phyloP scores from a whole-genome alignment of 2,329 filamentous ascomycete species.

The Fusarium chaquense region DNA sequence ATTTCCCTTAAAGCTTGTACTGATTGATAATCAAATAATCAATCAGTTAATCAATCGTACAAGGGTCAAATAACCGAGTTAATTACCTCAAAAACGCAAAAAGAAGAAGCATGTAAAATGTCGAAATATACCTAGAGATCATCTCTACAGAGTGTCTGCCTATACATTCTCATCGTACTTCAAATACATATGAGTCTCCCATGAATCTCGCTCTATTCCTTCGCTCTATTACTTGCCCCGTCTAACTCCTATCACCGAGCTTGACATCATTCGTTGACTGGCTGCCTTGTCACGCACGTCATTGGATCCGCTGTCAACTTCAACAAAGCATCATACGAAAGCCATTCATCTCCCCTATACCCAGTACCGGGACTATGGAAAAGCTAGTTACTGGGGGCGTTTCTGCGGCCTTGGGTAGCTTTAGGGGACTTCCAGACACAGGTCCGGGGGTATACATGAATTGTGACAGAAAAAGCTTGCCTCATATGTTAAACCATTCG shows the following conservation, averaged over 20 bases:
- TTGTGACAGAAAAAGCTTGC: not conserved
- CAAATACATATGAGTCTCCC: slow-evolving; percentile 9
- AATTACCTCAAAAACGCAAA: slow-evolving; percentile 10
- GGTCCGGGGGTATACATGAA: not conserved
- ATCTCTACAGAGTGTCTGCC: not conserved
- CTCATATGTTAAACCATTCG: not conserved
- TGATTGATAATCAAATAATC: slow-evolving; percentile 39
- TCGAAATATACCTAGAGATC: not conserved
- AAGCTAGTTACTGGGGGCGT: not conserved
- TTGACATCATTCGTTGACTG: slow-evolving; percentile 1
- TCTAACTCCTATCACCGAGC: slow-evolving; percentile 38
- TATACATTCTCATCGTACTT: not conserved
- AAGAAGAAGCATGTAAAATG: not conserved
- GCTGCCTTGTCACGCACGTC: slow-evolving; percentile 18
- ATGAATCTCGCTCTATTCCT: slow-evolving; percentile 25
- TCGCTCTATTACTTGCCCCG: slow-evolving; percentile 34
- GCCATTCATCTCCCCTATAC: not conserved
- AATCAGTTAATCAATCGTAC: slow-evolving; percentile 18
- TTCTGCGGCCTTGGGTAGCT: not conserved
- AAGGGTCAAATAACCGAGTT: not conserved
- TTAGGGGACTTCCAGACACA: not conserved
- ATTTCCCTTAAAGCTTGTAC: slow-evolving; percentile 1
- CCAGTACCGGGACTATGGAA: not conserved
- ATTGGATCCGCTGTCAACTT: slow-evolving; percentile 23
- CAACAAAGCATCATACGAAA: not conserved